Conservation (phyloP, 495 filamentous ascomycete genomes). For the Podospora fimiseda region DNA sequence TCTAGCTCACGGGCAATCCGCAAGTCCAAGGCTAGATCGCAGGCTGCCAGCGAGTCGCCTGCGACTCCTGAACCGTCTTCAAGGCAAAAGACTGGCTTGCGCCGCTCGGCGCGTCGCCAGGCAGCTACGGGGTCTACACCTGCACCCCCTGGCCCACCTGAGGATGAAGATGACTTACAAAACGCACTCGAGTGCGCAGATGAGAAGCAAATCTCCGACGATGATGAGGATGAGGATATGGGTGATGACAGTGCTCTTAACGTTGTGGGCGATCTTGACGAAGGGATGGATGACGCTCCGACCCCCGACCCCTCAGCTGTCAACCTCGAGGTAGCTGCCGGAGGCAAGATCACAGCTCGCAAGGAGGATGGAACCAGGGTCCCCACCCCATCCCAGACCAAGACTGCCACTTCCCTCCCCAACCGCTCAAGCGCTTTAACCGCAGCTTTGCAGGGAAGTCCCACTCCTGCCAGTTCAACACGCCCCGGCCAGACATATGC, state of each 20-base stretch:
- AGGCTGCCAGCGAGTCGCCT: slow-evolving; percentile 27
- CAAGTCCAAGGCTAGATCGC: slow-evolving; percentile 43
- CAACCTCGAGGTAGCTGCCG: slow-evolving; percentile 84
- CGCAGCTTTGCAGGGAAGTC: slow-evolving; percentile 42
- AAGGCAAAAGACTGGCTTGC: slow-evolving; percentile 46
- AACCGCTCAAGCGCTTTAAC: slow-evolving; percentile 44
- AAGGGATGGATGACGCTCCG: slow-evolving; percentile 69
- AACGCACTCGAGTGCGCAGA: slow-evolving; percentile 87
- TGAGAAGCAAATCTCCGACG: slow-evolving; percentile 75
- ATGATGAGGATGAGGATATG: slow-evolving; percentile 73
- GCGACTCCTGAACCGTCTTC: slow-evolving; percentile 33
- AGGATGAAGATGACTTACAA: slow-evolving; percentile 52
- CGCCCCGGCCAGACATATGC: slow-evolving; percentile 71
- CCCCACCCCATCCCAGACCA: slow-evolving; percentile 71
- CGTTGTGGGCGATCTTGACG: slow-evolving; percentile 85
- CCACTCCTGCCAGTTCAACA: slow-evolving; percentile 43
- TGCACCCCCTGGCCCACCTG: slow-evolving; percentile 44
- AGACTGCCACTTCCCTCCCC: slow-evolving; percentile 28
- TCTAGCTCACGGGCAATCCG: slow-evolving; percentile 37
- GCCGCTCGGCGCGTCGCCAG: slow-evolving; percentile 51
- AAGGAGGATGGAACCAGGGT: slow-evolving; percentile 93
- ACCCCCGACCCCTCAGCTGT: slow-evolving; percentile 78
- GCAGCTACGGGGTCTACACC: slow-evolving; percentile 39
- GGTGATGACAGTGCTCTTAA: slow-evolving; percentile 67
- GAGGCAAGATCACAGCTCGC: slow-evolving; percentile 89